Evolutionary conservation across 2,329 filamentous ascomycete genomes (phyloP), one percentile per base, ranked within the genome.

Genomic region (Monilinia laxa): DNA sequence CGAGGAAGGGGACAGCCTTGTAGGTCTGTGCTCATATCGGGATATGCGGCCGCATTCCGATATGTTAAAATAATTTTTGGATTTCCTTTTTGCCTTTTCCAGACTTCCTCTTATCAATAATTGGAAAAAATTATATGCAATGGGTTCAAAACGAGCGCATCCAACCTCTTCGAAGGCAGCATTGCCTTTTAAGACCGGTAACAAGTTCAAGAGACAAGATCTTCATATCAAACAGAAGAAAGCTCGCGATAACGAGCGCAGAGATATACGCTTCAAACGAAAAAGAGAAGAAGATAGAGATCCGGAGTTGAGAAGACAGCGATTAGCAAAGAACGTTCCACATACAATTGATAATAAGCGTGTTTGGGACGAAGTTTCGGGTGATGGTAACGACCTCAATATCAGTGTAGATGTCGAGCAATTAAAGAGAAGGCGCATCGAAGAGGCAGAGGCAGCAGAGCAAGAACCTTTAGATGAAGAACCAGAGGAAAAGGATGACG

Each of bases 251-350:
- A 89, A 88, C 75, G 81, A 87, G 57, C 91, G 90, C 74, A 88
- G 91, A 74, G 90, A 93, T 74, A 85, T 88, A 74, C 87, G 93
- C 70, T 90, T 93, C 76, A 85, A 86, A 59, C 84, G 92, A 68
- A 93, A 92, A 80, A 91, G 90, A 79, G 91, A 93, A 75, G 95
- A 99, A 79, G 86, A 89, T 70, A 91, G 90, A 77, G 87, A 97
- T 74, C 93, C 94, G 2, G 84, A 87, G 68, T 79, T 97, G 68
- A 87, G 87, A 72, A 87, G 86, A 69, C 85, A 90, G 71, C 86
- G 95, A 73, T 81, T 94, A 68, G 87, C 87, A 68, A 87, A 85
- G 71, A 97, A 97, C 80, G 84, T 93, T 54, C 90, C 95, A 0
- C 78, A 86, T 65, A 96, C 92, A 0, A 84, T 97, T 67, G 93